A percentile compares a stretch with the other conserved stretches of the same genome.
These are phyloP conservation scores for Craspedostauros australis DNA, from an alignment of 108 stramenopile species.

Conservation along the genomic window DNA sequence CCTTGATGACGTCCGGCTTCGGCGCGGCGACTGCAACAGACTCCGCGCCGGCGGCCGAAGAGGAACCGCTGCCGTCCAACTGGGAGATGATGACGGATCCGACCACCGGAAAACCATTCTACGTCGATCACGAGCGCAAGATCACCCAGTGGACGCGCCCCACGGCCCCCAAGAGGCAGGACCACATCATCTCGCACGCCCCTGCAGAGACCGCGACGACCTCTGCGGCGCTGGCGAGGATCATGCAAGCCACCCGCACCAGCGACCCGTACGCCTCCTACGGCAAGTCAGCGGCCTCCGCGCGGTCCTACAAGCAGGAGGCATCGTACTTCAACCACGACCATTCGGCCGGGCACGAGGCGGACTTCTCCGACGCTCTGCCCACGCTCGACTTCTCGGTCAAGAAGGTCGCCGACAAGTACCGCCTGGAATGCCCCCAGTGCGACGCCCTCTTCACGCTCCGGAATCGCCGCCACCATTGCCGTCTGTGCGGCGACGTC, in stretches of 20 bases:
- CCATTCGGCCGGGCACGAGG: constrained; percentile 20
- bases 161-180: constrained; percentile 16
- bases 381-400: constrained; percentile 55
- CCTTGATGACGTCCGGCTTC: background rate
- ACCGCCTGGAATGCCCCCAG: constrained; percentile 47
- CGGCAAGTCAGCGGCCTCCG: constrained; percentile 5
- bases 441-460: constrained; percentile 51
- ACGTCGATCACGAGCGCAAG: constrained; percentile 80
- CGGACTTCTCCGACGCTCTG: constrained; percentile 46
- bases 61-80: constrained; percentile 55
- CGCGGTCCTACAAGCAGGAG: constrained; percentile 33
- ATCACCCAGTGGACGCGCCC: constrained; percentile 74
- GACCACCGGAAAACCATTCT: constrained; percentile 69
- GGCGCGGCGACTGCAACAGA: too few species aligned
- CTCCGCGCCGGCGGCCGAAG: constrained; percentile 6
- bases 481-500: constrained; percentile 91
- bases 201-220: constrained; percentile 13
- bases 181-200: constrained; percentile 10
- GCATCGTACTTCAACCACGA: constrained; percentile 32
- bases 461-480: constrained; percentile 86
- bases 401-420: constrained; percentile 55
- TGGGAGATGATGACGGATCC: constrained; percentile 84
- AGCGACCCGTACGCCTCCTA: background rate
- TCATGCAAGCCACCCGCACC: constrained; percentile 6
- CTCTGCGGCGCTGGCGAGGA: constrained; percentile 22